A percentile compares a stretch with the other conserved stretches of the same genome.
phyloP scores from a whole-genome alignment of 2,329 filamentous ascomycete genomes.

The Neopestalotiopsis rosae region DNA sequence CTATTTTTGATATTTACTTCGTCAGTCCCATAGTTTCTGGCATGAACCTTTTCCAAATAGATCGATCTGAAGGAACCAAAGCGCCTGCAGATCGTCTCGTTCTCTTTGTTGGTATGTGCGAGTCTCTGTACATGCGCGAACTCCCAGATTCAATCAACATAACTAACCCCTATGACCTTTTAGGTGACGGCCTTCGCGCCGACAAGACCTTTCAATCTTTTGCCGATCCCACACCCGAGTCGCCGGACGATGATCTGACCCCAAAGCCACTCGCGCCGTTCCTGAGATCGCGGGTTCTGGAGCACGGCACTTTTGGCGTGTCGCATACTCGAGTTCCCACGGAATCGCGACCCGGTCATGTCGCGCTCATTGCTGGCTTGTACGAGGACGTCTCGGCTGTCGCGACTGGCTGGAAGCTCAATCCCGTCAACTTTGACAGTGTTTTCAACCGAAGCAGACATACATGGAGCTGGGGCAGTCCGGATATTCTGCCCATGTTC shows the following conservation, averaged over 20 bases:
- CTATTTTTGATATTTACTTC: conserved; percentile 99
- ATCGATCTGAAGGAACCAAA: conserved; percentile 62
- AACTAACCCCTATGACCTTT: neutral
- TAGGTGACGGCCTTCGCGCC: conserved; percentile 89
- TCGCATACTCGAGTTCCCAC: conserved; percentile 97
- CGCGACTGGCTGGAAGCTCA: conserved; percentile 97
- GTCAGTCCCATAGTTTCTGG: conserved; percentile 96
- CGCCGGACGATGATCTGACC: conserved; percentile 63
- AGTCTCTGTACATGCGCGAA: neutral
- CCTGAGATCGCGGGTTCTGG: conserved; percentile 84
- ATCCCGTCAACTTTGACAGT: conserved; percentile 97
- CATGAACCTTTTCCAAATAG: conserved; percentile 81
- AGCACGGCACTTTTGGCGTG: conserved; percentile 93
- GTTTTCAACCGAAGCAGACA: conserved; percentile 97
- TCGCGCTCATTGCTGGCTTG: conserved; percentile 92
- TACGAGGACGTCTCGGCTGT: conserved; percentile 99
- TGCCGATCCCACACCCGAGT: conserved; percentile 79
- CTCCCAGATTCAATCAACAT: conserved; percentile 9
- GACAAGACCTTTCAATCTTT: conserved; percentile 97
- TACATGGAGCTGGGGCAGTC: conserved; percentile 99
- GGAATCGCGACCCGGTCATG: conserved; percentile 94
- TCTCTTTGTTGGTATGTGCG: conserved; percentile 80
- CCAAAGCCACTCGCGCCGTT: conserved; percentile 88
- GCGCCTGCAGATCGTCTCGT: conserved; percentile 90
- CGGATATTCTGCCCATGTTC: conserved; percentile 98